Evolutionary conservation across 2,329 filamentous ascomycete genomes (phyloP), one percentile per base, ranked within the genome.

Genomic region (Sporothrix brasiliensis): DNA sequence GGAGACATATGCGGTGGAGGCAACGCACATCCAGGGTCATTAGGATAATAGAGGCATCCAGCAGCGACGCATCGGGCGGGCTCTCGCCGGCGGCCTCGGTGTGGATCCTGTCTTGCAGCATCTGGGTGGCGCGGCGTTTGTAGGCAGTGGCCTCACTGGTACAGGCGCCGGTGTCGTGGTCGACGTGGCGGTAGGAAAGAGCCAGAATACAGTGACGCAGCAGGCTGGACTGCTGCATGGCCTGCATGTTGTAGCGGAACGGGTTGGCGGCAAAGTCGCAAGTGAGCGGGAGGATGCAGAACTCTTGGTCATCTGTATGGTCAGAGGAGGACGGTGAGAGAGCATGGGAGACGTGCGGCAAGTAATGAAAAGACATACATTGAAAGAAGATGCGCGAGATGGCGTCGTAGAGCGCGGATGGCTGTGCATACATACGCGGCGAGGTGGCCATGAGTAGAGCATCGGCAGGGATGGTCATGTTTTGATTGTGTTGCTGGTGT

Each of bases 121-220:
- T 71, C 63, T 76, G 73, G 30, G 75, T 53, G 9, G 77, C 76
- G 52, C 74, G 73, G 14, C 70, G 74, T 14, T 74, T 75, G 34
- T 78, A 74, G 4, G 65, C 47, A 3, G 72, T 73, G 0, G 76
- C 76, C 61, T 77, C 76, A 10, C 53, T 65, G 0, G 65, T 54
- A 63, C 72, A 76, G 10, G 68, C 68, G 0, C 76, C 76, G 1
- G 76, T 77, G 19, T 77, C 73, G 5, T 75, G 73, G 24, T 75
- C 74, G 34, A 78, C 73, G 44, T 79, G 79, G 19, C 76, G 73
- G 61, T 75, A 77, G 6, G 74, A 77, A 0, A 78, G 70, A 11
- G 78, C 76, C n/a, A 80, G 63, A 58, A 80, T 76, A 69, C 75
- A 73, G 72, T 79, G 77, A 4, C 78, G 76, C 0, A 80, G 74